Evolutionary conservation across 192 early-diverging fungal species (phyloP).

Genomic region (Coemansia sp.): DNA sequence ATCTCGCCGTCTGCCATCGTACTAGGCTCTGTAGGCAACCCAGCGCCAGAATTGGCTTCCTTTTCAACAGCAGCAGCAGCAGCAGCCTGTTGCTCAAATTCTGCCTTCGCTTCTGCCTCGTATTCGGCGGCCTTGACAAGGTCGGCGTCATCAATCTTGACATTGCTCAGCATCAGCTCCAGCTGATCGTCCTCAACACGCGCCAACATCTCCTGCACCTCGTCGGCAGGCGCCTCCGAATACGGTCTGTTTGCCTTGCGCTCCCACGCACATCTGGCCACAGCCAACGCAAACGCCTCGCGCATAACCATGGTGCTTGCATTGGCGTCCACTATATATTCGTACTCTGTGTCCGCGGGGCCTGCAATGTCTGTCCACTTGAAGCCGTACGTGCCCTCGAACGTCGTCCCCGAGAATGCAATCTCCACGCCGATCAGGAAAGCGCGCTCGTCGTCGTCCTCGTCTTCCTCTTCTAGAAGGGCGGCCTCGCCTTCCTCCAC

Average conservation of each 20-base stretch:
- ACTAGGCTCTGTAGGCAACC: constrained; percentile 27
- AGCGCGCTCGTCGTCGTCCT: constrained; percentile 63
- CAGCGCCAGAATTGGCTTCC: neutral
- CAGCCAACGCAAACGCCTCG: constrained; percentile 38
- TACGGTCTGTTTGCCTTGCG: constrained; percentile 30
- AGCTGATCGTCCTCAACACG: constrained; percentile 44
- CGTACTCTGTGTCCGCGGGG: constrained; percentile 9
- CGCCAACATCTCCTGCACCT: constrained; percentile 25
- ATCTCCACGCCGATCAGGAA: constrained; percentile 67
- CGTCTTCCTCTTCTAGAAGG: constrained; percentile 56
- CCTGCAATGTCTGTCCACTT: constrained; percentile 24
- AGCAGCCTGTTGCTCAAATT: constrained; percentile 3
- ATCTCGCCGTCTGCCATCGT: constrained; percentile 51
- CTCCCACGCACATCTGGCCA: constrained; percentile 47
- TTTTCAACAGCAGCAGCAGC: neutral
- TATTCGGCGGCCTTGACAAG: constrained; percentile 11
- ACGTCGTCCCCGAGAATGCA: constrained; percentile 18
- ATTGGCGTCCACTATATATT: constrained; percentile 35
- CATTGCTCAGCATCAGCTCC: constrained; percentile 30
- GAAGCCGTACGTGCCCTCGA: constrained; percentile 39
- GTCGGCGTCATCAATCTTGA: constrained; percentile 35
- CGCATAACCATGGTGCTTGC: constrained; percentile 13
- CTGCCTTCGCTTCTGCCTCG: neutral
- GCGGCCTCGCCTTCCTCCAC: constrained; percentile 77
- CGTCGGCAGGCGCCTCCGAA: constrained; percentile 26